Evolutionary conservation across 257 asterid species (phyloP), one percentile per base, ranked within the genome.

Genomic region (Henckelia pumila): DNA sequence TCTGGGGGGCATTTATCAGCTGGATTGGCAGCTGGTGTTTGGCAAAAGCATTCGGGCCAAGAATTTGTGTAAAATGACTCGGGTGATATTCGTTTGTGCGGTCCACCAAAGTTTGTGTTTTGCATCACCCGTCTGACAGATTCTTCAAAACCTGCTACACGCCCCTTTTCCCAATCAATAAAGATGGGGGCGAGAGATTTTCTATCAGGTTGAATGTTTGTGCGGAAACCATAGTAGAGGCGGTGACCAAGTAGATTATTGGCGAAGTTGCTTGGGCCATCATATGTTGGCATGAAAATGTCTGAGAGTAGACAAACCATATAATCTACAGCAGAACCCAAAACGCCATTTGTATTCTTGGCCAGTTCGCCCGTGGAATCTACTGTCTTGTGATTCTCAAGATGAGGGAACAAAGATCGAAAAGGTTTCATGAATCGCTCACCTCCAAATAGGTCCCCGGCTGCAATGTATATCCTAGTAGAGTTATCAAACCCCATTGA

Each of bases 31-130:
- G 97, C 81, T 11, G 89, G 66, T 19, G 75, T 70, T 77, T 86
- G 95, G 77, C 99, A 94, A 77, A 94, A 94, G 79, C 99, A 94
- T 75, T 94, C 97, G 0, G 99, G 97, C 99, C 99, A 91, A 8
- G 96, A 84, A 72, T 94, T 94, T 23, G 96, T 88, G 55, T 91
- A 91, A 75, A 94, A 88, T 0, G 99, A 91, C 70, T 91, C 99
- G 0, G 97, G 99, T 29, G 90, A 47, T 19, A 94, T 73, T 63
- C 97, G 85, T 70, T 83, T 83, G 79, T 87, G 96, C 22, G 97
- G 97, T 32, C 95, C 95, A 16, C 99, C 99, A 28, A 94, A 91
- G 81, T 80, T 86, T n/a, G 97, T 78, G 47, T 75, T 82, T 33
- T 59, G 82, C 97, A 93, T 91, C 58, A 66, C 95, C 25, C 79